Conservation (phyloP, 2,329 filamentous ascomycete genomes). For the Ramularia endophylla region DNA sequence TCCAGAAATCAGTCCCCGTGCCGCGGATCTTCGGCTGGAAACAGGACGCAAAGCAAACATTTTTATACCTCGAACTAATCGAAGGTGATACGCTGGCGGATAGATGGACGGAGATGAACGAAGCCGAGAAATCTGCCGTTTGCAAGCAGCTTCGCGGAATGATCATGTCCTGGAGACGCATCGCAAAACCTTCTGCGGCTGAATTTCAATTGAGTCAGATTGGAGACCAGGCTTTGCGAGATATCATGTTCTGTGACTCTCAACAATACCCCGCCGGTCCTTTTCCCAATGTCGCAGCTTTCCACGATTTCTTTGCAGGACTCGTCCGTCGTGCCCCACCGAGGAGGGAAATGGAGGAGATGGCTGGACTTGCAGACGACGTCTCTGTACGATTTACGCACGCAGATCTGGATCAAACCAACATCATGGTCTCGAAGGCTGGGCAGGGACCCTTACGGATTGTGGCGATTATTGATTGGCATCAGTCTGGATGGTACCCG, state of each 20-base stretch:
- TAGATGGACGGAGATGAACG: neutral
- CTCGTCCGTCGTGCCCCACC: neutral
- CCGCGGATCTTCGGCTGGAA: constrained; percentile 4
- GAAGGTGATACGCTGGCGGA: neutral
- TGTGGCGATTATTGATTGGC: constrained; percentile 16
- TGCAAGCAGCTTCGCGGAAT: neutral
- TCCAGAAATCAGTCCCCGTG: neutral
- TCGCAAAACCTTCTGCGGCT: neutral
- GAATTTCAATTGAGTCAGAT: neutral
- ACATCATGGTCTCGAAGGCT: constrained; percentile 35
- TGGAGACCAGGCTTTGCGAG: neutral
- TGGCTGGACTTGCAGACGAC: constrained; percentile 2
- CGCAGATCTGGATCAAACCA: constrained; percentile 42
- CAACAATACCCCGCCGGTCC: neutral
- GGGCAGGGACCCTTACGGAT: constrained; percentile 14
- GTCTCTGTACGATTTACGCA: constrained; percentile 37
- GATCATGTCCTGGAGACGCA: neutral
- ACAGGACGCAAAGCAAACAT: constrained; percentile 1
- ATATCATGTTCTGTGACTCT: constrained; percentile 1
- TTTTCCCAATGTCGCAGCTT: neutral
- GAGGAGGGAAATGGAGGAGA: neutral
- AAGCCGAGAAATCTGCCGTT: neutral
- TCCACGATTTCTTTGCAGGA: constrained; percentile 2
- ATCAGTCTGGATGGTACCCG: constrained; percentile 15
- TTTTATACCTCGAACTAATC: constrained; percentile 4